A percentile compares a stretch with the other conserved stretches of the same genome.
Conservation (phyloP, 768 basidiomycete genomes). For the Suillus cothurnatus region DNA sequence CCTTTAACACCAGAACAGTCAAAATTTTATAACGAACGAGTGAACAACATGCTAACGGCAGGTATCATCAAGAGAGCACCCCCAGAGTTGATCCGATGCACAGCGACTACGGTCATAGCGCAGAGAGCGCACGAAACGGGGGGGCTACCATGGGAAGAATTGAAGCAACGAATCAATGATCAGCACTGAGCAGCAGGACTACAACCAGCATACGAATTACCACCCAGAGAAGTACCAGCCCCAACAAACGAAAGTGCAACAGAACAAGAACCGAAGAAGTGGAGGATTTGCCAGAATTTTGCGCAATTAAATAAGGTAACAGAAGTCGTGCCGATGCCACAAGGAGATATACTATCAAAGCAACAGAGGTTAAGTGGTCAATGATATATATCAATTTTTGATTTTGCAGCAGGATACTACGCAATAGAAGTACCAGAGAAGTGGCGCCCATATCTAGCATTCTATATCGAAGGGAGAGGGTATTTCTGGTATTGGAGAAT, state of each 20-base stretch:
- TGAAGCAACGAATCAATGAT: conserved; percentile 34
- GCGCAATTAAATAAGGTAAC: conserved; percentile 34
- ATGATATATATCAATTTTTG: conserved; percentile 24
- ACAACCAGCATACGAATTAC: neutral
- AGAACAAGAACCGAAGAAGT: conserved; percentile 20
- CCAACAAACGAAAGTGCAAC: conserved; percentile 9
- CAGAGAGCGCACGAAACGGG: conserved; percentile 26
- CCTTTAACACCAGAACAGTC: conserved; percentile 7
- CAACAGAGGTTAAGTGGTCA: conserved; percentile 40
- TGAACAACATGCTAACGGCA: neutral
- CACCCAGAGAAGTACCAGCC: conserved; percentile 7
- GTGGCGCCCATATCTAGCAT: no score
- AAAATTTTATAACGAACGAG: neutral
- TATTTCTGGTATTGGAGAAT: no score
- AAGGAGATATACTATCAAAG: conserved; percentile 43
- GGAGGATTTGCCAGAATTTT: conserved; percentile 28
- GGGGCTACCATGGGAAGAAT: neutral
- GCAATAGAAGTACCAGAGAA: no score
- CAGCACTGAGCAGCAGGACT: conserved; percentile 6
- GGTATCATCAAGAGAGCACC: neutral
- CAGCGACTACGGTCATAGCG: conserved; percentile 33
- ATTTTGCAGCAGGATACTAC: no score
- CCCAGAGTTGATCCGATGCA: neutral
- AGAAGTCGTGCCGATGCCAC: conserved; percentile 31
- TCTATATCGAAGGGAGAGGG: no score